phyloP scores from a whole-genome alignment of 768 basidiomycete genomes.

The Suillus paluster region DNA sequence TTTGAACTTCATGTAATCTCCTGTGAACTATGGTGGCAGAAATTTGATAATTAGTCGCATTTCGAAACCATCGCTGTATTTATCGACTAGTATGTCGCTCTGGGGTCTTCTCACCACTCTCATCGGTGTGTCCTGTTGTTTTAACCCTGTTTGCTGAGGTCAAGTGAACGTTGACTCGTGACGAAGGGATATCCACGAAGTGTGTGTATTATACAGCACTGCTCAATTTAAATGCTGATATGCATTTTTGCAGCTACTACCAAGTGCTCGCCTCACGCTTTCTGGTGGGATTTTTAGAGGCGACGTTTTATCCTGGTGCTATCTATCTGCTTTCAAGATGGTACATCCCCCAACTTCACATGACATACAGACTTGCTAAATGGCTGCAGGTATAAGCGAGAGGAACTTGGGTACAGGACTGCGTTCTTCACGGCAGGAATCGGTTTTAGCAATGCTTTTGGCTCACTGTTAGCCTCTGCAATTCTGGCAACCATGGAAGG shows the following conservation, averaged over 20 bases:
- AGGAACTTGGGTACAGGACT: constrained; percentile 68
- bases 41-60: constrained; percentile 69
- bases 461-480: constrained; percentile 71
- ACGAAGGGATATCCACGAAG: constrained; percentile 41
- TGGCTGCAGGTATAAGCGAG: constrained; percentile 58
- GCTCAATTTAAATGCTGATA: constrained; percentile 1
- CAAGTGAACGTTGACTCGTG: neutral
- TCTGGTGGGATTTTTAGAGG: constrained; percentile 68
- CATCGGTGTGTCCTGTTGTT: constrained; percentile 42
- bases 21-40: constrained; percentile 35
- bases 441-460: constrained; percentile 78
- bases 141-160: constrained; percentile 8
- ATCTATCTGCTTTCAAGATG: constrained; percentile 70
- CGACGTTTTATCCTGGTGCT: constrained; percentile 67
- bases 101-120: constrained; percentile 64
- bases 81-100: constrained; percentile 65
- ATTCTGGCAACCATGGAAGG: constrained; percentile 72
- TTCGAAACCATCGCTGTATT: constrained; percentile 64
- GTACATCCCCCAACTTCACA: constrained; percentile 23
- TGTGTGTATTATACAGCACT: neutral
- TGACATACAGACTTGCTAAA: neutral
- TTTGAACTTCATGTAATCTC: neutral
- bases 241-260: constrained; percentile 45
- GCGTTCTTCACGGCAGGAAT: constrained; percentile 71
- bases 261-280: constrained; percentile 71